Evolutionary conservation across 148 eudicot species (phyloP), one percentile per base, ranked within the genome.

Genomic region (Nyssa sinensis): DNA sequence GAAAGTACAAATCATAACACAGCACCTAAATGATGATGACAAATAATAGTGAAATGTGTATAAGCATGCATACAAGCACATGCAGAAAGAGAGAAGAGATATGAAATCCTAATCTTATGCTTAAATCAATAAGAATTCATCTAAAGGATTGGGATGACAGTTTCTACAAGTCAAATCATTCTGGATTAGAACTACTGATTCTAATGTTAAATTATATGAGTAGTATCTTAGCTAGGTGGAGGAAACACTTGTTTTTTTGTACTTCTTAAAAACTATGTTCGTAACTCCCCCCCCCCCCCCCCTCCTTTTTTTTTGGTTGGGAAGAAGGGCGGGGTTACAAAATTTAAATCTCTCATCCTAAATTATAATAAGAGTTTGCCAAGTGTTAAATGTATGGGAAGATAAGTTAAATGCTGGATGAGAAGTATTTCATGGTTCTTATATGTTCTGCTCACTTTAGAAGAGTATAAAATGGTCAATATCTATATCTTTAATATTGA

Each of bases 41-140:
- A 37, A 29, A 39, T 25, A 70, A n/a, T n/a, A n/a, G n/a, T n/a
- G 39, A 29, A 5, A 34, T 31, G 25, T 33, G 67, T 9, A n/a
- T n/a, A n/a, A n/a, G 2, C 67, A 12, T 64, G 31, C 11, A 8
- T 11, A 23, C 29, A 34, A 1, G 11, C 12, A 9, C 27, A 7
- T 14, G 33, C 11, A 34, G n/a, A n/a, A n/a, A n/a, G n/a, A n/a
- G n/a, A n/a, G n/a, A n/a, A n/a, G 10, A 35, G 49, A 35, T 28
- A n/a, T n/a, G 35, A 23, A 35, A 66, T 64, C 41, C 67, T 6
- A 33, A n/a, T n/a, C n/a, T n/a, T n/a, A n/a, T n/a, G n/a, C n/a
- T n/a, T n/a, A 35, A 66, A 35, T 37, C 51, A 35, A 35, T 23
- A 66, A 64, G 66, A 62, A 6, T 62, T 32, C 66, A 62, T 29